Evolutionary conservation across 2,329 filamentous ascomycete species (phyloP).

Genomic region (Colletotrichum tamarilloi): DNA sequence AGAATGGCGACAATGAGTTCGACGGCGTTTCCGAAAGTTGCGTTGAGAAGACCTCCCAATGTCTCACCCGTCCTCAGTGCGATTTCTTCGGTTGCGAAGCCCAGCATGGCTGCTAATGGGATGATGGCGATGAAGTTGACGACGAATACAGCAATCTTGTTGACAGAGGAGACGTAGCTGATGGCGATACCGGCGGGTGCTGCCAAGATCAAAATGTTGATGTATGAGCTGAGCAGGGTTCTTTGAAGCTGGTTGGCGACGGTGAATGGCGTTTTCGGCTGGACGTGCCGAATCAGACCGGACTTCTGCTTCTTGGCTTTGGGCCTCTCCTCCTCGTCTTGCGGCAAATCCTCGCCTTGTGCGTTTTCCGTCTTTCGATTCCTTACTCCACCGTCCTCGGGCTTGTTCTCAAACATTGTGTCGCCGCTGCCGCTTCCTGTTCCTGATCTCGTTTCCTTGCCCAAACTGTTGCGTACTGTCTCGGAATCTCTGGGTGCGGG

Average conservation of each 20-base stretch:
- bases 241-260: constrained; percentile 75
- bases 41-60: constrained; percentile 88
- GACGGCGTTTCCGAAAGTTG: constrained; percentile 89
- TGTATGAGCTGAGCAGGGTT: constrained; percentile 84
- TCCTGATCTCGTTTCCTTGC: constrained; percentile 30
- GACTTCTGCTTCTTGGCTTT: constrained; percentile 53
- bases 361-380: constrained; percentile 46
- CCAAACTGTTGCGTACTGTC: constrained; percentile 37
- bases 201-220: constrained; percentile 83
- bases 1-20: constrained; percentile 91
- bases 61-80: constrained; percentile 85
- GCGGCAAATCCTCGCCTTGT: constrained; percentile 30
- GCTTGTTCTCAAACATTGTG: constrained; percentile 36
- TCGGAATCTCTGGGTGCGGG: constrained; percentile 42
- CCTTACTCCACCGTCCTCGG: constrained; percentile 40
- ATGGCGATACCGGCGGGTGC: constrained; percentile 84
- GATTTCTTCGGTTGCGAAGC: constrained; percentile 91
- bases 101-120: constrained; percentile 86
- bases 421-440: constrained; percentile 37
- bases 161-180: constrained; percentile 68
- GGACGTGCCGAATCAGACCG: constrained; percentile 56
- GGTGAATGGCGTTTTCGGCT: constrained; percentile 68
- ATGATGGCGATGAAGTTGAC: constrained; percentile 96
- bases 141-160: constrained; percentile 77
- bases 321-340: constrained; percentile 47